phyloP scores from a whole-genome alignment of 2,329 filamentous ascomycete genomes.

The Xenoacremonium recifei region DNA sequence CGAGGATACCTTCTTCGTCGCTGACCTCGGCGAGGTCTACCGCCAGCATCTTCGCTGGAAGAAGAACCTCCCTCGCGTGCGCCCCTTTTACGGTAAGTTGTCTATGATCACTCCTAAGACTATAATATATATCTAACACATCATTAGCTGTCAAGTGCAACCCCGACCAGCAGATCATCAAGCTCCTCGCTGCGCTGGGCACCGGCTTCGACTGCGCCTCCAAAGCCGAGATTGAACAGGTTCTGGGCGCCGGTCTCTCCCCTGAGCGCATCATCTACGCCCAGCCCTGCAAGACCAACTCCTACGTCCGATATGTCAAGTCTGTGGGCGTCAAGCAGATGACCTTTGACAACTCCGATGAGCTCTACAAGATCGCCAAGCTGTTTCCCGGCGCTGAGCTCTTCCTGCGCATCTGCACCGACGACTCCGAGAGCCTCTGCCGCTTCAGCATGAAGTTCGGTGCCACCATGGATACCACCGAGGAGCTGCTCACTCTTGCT shows the following conservation, averaged over 20 bases:
- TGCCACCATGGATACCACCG: slow-evolving; percentile 79
- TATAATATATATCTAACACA: slow-evolving; percentile 4
- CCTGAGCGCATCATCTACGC: slow-evolving; percentile 96
- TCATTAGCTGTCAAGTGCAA: slow-evolving; percentile 95
- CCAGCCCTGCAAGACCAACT: slow-evolving; percentile 99
- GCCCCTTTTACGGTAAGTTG: slow-evolving; percentile 91
- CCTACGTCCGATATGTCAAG: slow-evolving; percentile 89
- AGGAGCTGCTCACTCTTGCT: slow-evolving; percentile 74
- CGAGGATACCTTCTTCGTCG: slow-evolving; percentile 97
- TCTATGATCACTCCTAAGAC: neutral
- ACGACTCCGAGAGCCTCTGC: slow-evolving; percentile 92
- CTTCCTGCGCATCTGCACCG: slow-evolving; percentile 90
- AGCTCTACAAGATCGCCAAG: slow-evolving; percentile 96
- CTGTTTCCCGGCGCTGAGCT: slow-evolving; percentile 87
- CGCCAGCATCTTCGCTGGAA: slow-evolving; percentile 99
- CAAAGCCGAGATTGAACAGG: slow-evolving; percentile 94
- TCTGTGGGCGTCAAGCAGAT: slow-evolving; percentile 88
- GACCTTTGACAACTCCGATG: slow-evolving; percentile 98
- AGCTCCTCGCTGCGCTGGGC: slow-evolving; percentile 82
- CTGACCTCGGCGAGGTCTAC: slow-evolving; percentile 97
- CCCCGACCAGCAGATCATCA: slow-evolving; percentile 85
- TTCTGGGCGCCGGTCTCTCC: slow-evolving; percentile 78
- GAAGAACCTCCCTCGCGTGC: slow-evolving; percentile 85
- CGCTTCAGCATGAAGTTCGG: slow-evolving; percentile 97
- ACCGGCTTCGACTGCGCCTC: slow-evolving; percentile 98